These are phyloP conservation scores for Panellus pusillus DNA, from an alignment of 768 basidiomycete genomes.

Conservation along the genomic window DNA sequence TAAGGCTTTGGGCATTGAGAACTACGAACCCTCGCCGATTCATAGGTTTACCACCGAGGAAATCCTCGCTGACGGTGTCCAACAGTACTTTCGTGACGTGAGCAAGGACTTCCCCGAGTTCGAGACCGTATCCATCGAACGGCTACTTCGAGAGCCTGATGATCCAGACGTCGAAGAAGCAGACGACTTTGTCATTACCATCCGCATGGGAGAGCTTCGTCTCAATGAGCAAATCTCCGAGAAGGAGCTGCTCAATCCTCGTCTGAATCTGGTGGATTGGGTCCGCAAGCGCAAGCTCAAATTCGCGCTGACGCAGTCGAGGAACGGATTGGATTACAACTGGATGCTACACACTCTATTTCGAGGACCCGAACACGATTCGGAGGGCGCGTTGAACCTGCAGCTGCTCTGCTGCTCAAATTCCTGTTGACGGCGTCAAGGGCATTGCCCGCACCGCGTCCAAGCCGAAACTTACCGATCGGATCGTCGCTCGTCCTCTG, in stretches of 20 bases:
- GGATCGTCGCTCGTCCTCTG: slow-evolving; percentile 19
- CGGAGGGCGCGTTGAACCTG: not conserved
- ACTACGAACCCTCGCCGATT: not conserved
- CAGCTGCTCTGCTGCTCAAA: too few relatives aligned
- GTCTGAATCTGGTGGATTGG: not conserved
- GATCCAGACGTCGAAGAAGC: not conserved
- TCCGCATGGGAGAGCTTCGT: not conserved
- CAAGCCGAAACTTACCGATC: not conserved
- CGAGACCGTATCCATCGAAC: not conserved
- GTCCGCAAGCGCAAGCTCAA: not conserved
- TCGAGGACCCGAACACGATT: not conserved
- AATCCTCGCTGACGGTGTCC: too few relatives aligned
- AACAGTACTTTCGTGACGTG: too few relatives aligned
- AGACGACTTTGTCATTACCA: not conserved
- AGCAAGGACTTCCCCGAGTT: too few relatives aligned
- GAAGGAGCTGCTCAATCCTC: not conserved
- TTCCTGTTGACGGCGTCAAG: too few relatives aligned
- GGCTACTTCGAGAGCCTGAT: not conserved
- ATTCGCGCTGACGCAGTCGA: not conserved
- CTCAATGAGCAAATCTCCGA: not conserved
- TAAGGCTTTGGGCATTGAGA: not conserved
- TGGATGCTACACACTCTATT: not conserved
- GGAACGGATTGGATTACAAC: not conserved
- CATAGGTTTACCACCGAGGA: not conserved
- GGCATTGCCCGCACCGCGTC: not conserved